These are phyloP conservation scores for Trematosphaeria pertusa DNA, from an alignment of 2,329 filamentous ascomycete genomes.

Conservation along the genomic window DNA sequence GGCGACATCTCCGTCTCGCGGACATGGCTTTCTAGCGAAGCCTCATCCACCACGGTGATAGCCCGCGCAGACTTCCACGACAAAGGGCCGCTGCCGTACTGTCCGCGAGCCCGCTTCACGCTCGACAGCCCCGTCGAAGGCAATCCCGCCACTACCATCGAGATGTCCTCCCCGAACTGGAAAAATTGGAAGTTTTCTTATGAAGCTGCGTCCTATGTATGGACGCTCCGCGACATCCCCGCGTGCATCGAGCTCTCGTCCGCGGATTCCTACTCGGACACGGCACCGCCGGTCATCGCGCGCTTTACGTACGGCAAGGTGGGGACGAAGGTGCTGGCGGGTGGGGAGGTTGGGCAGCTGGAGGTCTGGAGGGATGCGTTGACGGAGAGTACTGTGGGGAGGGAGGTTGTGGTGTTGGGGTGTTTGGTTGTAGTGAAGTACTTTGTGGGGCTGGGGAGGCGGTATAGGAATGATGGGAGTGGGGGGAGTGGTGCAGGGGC, in stretches of 20 bases:
- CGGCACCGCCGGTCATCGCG: conserved; percentile 1
- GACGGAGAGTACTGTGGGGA: neutral
- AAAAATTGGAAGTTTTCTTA: conserved; percentile 3
- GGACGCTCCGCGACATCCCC: conserved; percentile 3
- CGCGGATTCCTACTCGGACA: neutral
- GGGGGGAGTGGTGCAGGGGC: neutral
- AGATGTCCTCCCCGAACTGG: conserved; percentile 5
- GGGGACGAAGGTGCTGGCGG: conserved; percentile 1
- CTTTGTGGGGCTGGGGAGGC: conserved; percentile 1
- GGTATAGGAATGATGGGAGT: conserved; percentile 7
- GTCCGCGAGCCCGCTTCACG: conserved; percentile 3
- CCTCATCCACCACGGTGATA: neutral
- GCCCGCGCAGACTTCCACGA: conserved; percentile 4
- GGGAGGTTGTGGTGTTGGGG: conserved; percentile 1
- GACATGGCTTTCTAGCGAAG: neutral
- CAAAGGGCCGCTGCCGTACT: conserved; percentile 6
- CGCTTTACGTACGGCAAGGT: conserved; percentile 9
- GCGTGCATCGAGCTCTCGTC: conserved; percentile 4
- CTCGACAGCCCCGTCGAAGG: neutral
- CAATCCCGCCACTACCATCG: neutral
- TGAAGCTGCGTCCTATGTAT: neutral
- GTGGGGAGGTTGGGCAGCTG: conserved; percentile 4
- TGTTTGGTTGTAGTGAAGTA: conserved; percentile 6
- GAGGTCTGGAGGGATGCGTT: conserved; percentile 2
- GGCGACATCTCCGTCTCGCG: conserved; percentile 1